Conservation (phyloP, 179 eudicot genomes). For the Beta corolliflora region DNA sequence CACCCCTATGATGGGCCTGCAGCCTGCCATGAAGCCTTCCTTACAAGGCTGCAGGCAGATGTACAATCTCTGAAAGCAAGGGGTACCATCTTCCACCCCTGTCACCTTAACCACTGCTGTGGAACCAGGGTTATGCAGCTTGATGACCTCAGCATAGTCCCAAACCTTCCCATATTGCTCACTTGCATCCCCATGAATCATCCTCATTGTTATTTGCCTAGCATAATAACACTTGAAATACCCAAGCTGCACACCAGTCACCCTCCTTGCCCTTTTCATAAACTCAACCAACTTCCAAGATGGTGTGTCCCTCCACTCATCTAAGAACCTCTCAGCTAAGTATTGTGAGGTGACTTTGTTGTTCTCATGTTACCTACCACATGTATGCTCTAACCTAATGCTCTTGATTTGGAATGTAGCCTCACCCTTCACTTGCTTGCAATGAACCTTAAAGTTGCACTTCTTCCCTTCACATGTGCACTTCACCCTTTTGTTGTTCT, state of each 20-base stretch:
- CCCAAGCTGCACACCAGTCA: background rate
- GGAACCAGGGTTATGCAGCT: background rate
- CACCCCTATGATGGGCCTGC: too few species aligned
- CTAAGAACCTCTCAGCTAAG: constrained; percentile 12
- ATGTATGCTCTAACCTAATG: background rate
- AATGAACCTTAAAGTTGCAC: constrained; percentile 1
- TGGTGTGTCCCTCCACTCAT: background rate
- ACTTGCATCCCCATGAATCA: background rate
- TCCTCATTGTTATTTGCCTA: background rate
- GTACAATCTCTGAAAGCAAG: too few species aligned
- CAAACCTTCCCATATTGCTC: background rate
- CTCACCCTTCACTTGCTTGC: background rate
- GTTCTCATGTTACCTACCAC: background rate
- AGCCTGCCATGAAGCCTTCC: too few species aligned
- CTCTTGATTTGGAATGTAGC: background rate
- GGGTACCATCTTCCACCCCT: background rate
- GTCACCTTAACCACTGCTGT: background rate
- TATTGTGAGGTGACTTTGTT: background rate
- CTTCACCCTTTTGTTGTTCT: background rate
- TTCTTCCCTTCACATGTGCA: background rate
- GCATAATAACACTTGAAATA: background rate
- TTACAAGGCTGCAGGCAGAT: too few species aligned
- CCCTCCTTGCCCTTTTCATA: background rate
- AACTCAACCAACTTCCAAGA: background rate
- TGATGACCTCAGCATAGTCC: background rate